Percentiles rank a stretch among this genome's conserved stretches.
Conservation (phyloP, 768 basidiomycete genomes). For the Sistotremastrum niveocremeum region DNA sequence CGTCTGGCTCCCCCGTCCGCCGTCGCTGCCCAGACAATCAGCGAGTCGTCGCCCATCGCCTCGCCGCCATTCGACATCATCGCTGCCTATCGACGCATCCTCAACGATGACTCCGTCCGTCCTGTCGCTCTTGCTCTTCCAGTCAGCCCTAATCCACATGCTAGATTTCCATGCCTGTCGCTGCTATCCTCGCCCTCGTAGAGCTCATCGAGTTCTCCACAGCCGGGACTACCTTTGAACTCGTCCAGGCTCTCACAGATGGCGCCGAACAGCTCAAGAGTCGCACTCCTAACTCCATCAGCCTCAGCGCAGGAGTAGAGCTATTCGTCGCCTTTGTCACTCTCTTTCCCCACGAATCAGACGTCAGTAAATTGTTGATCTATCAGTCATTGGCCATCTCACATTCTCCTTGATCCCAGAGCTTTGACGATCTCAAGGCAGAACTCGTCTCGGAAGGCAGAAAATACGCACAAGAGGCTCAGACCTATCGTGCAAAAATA, state of each 20-base stretch:
- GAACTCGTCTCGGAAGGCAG: slow-evolving; percentile 74
- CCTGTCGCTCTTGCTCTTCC: not conserved
- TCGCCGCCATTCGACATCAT: slow-evolving; percentile 30
- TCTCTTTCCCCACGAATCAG: slow-evolving; percentile 67
- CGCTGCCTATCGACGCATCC: slow-evolving; percentile 41
- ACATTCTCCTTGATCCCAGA: slow-evolving; percentile 30
- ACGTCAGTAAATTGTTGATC: slow-evolving; percentile 32
- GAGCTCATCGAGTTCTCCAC: slow-evolving; percentile 46
- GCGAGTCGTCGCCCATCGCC: slow-evolving; percentile 11
- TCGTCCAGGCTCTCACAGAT: slow-evolving; percentile 70
- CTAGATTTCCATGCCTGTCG: slow-evolving; percentile 71
- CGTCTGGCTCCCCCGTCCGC: not conserved
- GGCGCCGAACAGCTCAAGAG: slow-evolving; percentile 51
- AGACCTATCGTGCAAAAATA: slow-evolving; percentile 81
- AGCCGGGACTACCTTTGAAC: slow-evolving; percentile 91
- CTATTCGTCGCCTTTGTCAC: slow-evolving; percentile 86
- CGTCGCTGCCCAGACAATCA: not conserved
- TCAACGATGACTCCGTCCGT: slow-evolving; percentile 54
- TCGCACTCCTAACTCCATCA: slow-evolving; percentile 63
- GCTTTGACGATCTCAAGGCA: slow-evolving; percentile 70
- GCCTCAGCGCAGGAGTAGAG: slow-evolving; percentile 80
- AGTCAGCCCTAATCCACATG: not conserved
- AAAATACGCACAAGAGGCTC: slow-evolving; percentile 62
- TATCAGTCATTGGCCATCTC: slow-evolving; percentile 1
- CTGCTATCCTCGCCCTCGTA: slow-evolving; percentile 77